phyloP scores from a whole-genome alignment of 2,329 filamentous ascomycete species.

The Fusarium sp. region DNA sequence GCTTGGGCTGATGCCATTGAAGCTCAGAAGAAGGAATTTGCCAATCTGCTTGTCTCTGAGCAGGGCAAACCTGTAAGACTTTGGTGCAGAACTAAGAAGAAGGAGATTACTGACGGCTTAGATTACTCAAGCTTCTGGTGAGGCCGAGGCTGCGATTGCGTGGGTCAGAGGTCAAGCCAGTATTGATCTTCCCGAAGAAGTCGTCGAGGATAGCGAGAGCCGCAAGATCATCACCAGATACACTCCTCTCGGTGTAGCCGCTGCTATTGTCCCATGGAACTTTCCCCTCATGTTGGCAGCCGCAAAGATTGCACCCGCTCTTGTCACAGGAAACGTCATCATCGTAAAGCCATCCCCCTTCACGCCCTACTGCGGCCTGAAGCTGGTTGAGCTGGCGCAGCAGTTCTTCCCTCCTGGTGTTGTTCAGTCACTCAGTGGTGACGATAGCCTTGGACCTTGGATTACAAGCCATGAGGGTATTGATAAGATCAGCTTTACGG shows the following conservation, averaged over 20 bases:
- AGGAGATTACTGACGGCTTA: neutral
- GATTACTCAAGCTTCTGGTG: conserved; percentile 37
- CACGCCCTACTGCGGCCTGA: conserved; percentile 66
- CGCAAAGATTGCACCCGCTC: conserved; percentile 64
- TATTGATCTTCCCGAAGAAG: conserved; percentile 46
- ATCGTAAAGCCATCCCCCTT: conserved; percentile 68
- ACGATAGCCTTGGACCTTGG: conserved; percentile 67
- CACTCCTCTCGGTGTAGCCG: conserved; percentile 54
- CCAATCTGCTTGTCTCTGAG: conserved; percentile 39
- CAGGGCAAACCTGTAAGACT: conserved; percentile 44
- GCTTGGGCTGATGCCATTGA: conserved; percentile 42
- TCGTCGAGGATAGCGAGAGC: conserved; percentile 50
- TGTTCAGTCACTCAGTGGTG: conserved; percentile 68
- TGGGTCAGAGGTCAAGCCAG: conserved; percentile 45
- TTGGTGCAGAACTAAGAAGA: fast-evolving
- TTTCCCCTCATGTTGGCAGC: conserved; percentile 62
- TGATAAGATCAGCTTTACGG: conserved; percentile 71
- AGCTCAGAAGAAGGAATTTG: conserved; percentile 28
- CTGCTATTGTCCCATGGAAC: conserved; percentile 65
- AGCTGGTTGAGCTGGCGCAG: conserved; percentile 67
- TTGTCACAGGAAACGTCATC: conserved; percentile 65
- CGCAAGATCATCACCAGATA: conserved; percentile 47
- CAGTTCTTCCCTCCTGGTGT: conserved; percentile 69
- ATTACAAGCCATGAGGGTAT: conserved; percentile 68
- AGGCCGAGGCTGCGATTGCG: conserved; percentile 37